phyloP scores from a whole-genome alignment of 140 eudicot species.

The Ambrosia hybrid region DNA sequence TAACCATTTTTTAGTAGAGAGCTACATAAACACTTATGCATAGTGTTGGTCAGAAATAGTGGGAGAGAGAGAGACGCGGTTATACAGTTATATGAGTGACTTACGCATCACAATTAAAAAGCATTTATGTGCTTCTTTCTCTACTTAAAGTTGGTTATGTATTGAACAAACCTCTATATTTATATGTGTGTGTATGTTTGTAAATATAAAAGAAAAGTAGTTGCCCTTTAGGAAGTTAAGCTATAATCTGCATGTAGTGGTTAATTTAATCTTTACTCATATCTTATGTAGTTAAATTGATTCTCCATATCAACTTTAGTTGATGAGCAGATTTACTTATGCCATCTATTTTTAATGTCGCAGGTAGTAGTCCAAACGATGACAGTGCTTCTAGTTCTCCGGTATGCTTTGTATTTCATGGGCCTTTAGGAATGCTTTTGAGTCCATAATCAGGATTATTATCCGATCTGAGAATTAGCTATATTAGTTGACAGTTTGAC shows the following conservation, averaged over 20 bases:
- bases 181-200: background rate
- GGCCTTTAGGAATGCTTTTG: background rate
- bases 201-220: background rate
- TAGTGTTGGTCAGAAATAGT: background rate
- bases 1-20: background rate
- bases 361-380: conserved; percentile 51
- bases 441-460: background rate
- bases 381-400: conserved; percentile 51
- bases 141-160: background rate
- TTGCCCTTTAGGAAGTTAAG: conserved; percentile 7
- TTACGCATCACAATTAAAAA: too few relatives aligned
- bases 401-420: conserved; percentile 39
- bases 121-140: background rate
- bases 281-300: background rate
- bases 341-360: conserved; percentile 21
- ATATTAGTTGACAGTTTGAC: background rate
- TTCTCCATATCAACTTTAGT: conserved; percentile 2
- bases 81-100: too few relatives aligned
- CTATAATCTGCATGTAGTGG: background rate
- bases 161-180: background rate
- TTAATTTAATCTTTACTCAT: background rate
- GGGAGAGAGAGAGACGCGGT: background rate
- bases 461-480: too few relatives aligned
- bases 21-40: background rate
- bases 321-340: conserved; percentile 21